A percentile compares a stretch with the other conserved stretches of the same genome.
phyloP scores from a whole-genome alignment of 257 asterid species.

The Ligustrum vulgare region DNA sequence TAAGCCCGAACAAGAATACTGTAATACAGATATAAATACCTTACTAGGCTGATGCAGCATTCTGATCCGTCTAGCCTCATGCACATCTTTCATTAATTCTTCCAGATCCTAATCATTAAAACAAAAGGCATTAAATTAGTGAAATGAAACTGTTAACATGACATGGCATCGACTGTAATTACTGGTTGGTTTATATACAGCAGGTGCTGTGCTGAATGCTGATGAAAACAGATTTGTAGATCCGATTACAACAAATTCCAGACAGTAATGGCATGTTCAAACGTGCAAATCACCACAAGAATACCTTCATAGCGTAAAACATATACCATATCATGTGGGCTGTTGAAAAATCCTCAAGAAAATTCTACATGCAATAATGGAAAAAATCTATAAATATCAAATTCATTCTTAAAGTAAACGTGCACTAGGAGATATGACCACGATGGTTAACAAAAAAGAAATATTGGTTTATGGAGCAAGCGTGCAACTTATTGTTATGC shows the following conservation, averaged over 20 bases:
- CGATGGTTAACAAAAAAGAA: too few species aligned
- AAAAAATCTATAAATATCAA: too few species aligned
- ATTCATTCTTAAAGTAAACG: neutral
- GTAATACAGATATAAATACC: slow-evolving; percentile 43
- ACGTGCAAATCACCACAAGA: neutral
- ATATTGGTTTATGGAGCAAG: too few species aligned
- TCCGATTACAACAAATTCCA: neutral
- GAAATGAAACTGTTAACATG: neutral
- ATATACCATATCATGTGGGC: neutral
- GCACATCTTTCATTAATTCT: slow-evolving; percentile 92
- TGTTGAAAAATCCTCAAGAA: too few species aligned
- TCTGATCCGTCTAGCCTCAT: slow-evolving; percentile 90
- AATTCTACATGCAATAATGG: too few species aligned
- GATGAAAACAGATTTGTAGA: neutral
- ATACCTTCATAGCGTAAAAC: neutral
- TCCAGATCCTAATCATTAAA: slow-evolving; percentile 65
- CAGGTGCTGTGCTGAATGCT: too few species aligned
- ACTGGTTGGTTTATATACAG: neutral
- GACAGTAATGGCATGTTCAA: neutral
- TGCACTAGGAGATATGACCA: neutral
- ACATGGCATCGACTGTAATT: neutral
- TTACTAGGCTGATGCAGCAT: slow-evolving; percentile 95
- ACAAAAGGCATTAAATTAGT: neutral
- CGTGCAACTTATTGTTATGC: neutral
- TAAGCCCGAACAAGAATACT: slow-evolving; percentile 5